A percentile compares a stretch with the other conserved stretches of the same genome.
phyloP scores from a whole-genome alignment of 345 rosid genomes.

The Corymbia maculata region DNA sequence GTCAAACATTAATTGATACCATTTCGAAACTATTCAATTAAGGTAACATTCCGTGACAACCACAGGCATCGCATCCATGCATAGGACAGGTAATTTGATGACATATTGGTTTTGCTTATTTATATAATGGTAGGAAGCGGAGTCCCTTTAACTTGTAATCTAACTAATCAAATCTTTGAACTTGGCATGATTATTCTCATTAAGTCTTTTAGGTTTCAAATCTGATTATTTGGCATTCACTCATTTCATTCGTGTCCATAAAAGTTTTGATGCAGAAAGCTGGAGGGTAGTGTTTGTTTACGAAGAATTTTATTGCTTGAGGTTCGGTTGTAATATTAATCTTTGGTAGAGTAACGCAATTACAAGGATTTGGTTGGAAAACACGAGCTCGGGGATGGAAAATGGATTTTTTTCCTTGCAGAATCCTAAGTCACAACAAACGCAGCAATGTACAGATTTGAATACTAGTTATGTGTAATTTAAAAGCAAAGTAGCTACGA shows the following conservation, averaged over 20 bases:
- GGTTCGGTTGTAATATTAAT: too few relatives aligned
- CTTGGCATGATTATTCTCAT: neutral
- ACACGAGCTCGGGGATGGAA: neutral
- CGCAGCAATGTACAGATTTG: neutral
- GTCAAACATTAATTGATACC: neutral
- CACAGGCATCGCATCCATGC: too few relatives aligned
- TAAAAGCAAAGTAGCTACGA: neutral
- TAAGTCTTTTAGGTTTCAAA: neutral
- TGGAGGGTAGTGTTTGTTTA: neutral
- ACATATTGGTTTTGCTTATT: too few relatives aligned
- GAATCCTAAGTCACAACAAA: neutral
- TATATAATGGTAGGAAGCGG: too few relatives aligned
- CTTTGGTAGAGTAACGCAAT: neutral
- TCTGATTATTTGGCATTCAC: neutral
- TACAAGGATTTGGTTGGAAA: neutral
- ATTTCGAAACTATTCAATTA: neutral
- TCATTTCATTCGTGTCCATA: neutral
- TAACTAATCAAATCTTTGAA: neutral
- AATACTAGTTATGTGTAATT: neutral
- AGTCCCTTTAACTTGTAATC: neutral
- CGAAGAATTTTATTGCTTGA: neutral
- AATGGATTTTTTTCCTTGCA: neutral
- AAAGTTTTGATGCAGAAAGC: neutral
- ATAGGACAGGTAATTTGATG: too few relatives aligned
- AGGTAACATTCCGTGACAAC: neutral